These are phyloP conservation scores for Fusarium sp. DNA, from an alignment of 2,329 filamentous ascomycete genomes.

Conservation along the genomic window DNA sequence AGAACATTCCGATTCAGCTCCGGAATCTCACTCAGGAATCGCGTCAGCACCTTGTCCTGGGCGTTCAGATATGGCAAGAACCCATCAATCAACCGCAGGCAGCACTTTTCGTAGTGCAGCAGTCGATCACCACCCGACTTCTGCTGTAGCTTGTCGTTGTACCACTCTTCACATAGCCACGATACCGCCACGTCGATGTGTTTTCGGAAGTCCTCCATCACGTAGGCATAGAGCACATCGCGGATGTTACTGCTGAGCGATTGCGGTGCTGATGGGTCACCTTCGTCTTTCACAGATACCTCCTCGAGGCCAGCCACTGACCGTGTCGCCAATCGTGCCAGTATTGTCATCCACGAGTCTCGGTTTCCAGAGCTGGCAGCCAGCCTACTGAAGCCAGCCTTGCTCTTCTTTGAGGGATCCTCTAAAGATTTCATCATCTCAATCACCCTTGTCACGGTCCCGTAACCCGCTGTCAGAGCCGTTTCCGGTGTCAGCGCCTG, in stretches of 20 bases:
- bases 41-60: conserved; percentile 88
- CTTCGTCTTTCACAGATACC: conserved; percentile 66
- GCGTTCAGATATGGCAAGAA: conserved; percentile 92
- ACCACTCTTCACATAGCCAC: conserved; percentile 99
- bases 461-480: conserved; percentile 78
- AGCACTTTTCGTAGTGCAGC: conserved; percentile 82
- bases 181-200: conserved; percentile 91
- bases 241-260: conserved; percentile 77
- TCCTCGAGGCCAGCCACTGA: conserved; percentile 77
- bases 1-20: conserved; percentile 79
- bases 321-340: conserved; percentile 86
- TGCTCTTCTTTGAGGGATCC: conserved; percentile 70
- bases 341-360: conserved; percentile 90
- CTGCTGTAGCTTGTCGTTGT: conserved; percentile 76
- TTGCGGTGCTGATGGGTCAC: conserved; percentile 49
- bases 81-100: conserved; percentile 83
- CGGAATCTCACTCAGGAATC: conserved; percentile 92
- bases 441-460: conserved; percentile 81
- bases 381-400: conserved; percentile 82
- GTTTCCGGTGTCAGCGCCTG: conserved; percentile 77
- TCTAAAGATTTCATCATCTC: conserved; percentile 80
- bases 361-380: conserved; percentile 86
- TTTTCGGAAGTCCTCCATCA: conserved; percentile 90
- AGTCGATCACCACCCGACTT: conserved; percentile 59
- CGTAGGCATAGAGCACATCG: conserved; percentile 83